Evolutionary conservation across 306 rosid species (phyloP), one percentile per base, ranked within the genome.

Genomic region (Spatholobus suberectus): DNA sequence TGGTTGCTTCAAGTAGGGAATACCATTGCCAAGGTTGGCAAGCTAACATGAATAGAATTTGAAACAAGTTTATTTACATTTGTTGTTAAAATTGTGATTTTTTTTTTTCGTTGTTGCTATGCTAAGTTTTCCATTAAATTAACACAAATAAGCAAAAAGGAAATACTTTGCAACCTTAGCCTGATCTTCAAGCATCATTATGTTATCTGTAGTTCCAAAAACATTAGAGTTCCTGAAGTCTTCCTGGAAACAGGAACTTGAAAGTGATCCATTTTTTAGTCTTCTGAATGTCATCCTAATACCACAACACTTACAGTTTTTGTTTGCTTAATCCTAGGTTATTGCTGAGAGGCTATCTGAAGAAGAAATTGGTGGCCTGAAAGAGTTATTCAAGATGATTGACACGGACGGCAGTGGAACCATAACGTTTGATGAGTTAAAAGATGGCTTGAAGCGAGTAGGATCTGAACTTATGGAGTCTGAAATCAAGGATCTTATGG

Each of bases 391-490:
- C 85, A 89, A 75, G 81, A 87, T 87, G 89, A 85, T 89, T 15
- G 92, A 89, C 85, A 85, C 92, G 2, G 92, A 89, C 81, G 83
- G 35, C 88, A 89, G 92, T 24, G 92, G 92, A 80, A 87, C 86
- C 77, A 90, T 90, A 55, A 88, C 93, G 10, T 88, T 88, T 76
- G 91, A 90, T 34, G 93, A 90, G 76, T 77, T 90, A 49, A 90
- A 88, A 84, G 85, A 90, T 34, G 91, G 91, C 55, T 77, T 90
- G 15, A 88, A 84, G 81, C 88, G 90, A 59, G 88, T 90, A 69
- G 91, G 93, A 76, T 86, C 93, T 67, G 90, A 90, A 41, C 93
- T 88, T 17, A 86, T 86, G 90, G 93, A 90, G 86, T 86, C 93
- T 54, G 93, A 90, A 78, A 88, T 90, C 82, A 82, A 84, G 81